Evolutionary conservation across 306 rosid genomes (phyloP).

Genomic region (Hippophae gyantsensis): DNA sequence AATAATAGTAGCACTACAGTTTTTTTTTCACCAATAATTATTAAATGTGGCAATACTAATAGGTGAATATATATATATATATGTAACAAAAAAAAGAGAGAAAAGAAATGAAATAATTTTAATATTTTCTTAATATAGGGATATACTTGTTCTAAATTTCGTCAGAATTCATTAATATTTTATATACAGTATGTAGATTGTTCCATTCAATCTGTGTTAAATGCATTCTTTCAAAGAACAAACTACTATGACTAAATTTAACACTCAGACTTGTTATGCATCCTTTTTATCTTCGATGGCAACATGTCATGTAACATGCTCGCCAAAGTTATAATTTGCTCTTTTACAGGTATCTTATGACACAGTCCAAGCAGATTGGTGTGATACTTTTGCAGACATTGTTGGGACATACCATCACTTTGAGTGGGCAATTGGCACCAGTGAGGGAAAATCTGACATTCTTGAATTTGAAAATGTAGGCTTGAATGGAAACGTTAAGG

Average conservation of each 20-base stretch:
- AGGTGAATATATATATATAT: too few species aligned
- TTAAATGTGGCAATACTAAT: too few species aligned
- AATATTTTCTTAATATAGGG: too few species aligned
- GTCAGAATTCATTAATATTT: background rate
- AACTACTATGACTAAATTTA: constrained; percentile 4
- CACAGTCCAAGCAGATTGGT: constrained; percentile 88
- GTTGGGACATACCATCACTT: constrained; percentile 79
- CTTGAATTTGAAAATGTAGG: constrained; percentile 93
- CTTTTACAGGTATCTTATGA: constrained; percentile 70
- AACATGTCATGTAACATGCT: background rate
- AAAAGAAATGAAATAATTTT: too few species aligned
- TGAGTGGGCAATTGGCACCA: constrained; percentile 99
- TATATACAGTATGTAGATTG: background rate
- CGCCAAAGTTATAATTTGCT: constrained; percentile 14
- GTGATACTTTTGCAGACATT: constrained; percentile 71
- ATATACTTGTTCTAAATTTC: background rate
- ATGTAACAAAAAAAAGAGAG: too few species aligned
- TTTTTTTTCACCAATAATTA: too few species aligned
- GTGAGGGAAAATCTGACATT: constrained; percentile 93
- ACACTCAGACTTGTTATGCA: constrained; percentile 4
- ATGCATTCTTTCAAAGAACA: constrained; percentile 9
- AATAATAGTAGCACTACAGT: too few species aligned
- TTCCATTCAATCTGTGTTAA: constrained; percentile 17
- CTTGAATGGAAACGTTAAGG: constrained; percentile 66
- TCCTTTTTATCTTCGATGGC: constrained; percentile 1